Evolutionary conservation across 1,284 basidiomycete genomes (phyloP), one percentile per base, ranked within the genome.

Genomic region (Meripilus lineatus): DNA sequence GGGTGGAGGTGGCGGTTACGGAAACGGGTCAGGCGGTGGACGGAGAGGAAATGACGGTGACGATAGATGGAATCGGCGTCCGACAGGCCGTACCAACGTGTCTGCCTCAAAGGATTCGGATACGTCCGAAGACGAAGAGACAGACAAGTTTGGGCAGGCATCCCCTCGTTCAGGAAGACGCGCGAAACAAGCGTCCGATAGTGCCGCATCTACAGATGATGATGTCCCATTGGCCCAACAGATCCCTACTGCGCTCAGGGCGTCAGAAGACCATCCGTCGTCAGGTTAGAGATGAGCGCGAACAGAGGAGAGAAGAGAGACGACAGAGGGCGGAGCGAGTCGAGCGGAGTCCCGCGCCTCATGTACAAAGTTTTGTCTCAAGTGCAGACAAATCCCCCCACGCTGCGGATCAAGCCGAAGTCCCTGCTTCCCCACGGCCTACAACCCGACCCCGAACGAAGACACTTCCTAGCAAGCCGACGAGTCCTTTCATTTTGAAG

Each of bases 211-310:
- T 26, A 51, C 52, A 11, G 79, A 80, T 44, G 84, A 90, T 56
- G 81, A 91, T 53, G 69, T 89, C 2, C 89, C 89, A 0, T 71
- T 92, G 13, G 89, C 86, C 2, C 79, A 79, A 50, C 72, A 81
- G 24, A 87, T 90, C 38, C 89, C 89, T 7, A 80, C 77, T 1
- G 89, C 89, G 3, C 64, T 92, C 45, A 75, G 69, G 5, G 89
- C 87, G 11, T n/a, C 89, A 92, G 57, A 78, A 77, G 51, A 81
- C 84, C 2, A 87, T 92, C 43, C 75, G 85, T 15, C 69, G 71
- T 38, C 76, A 88, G 58, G 78, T 86, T 20, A 71, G 73, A 38
- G 77, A 83, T 50, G 84, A 89, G 65, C 70, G 80, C 38, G 76
- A 81, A 26, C 70, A 74, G 51, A 68, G 77, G 38, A 68, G 72